A percentile compares a stretch with the other conserved stretches of the same genome.
Evolutionary conservation across 2,329 filamentous ascomycete genomes (phyloP).

Genomic region (Cercospora canescens): DNA sequence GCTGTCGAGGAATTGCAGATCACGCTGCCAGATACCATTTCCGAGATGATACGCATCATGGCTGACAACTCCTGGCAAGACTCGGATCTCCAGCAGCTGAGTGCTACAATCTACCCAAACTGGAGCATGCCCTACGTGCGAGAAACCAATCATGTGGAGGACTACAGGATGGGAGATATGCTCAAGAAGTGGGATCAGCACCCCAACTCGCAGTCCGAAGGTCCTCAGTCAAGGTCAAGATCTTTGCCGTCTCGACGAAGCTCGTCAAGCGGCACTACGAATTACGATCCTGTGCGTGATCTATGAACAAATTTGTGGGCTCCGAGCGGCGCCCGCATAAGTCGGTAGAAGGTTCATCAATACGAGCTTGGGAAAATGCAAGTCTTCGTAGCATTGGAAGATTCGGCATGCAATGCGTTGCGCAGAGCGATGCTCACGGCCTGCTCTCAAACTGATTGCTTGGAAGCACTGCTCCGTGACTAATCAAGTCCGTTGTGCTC

Average conservation of each 20-base stretch:
- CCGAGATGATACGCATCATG: slow-evolving; percentile 4
- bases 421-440: too few species aligned
- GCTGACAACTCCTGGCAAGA: slow-evolving; percentile 1
- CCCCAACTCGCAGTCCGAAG: neutral
- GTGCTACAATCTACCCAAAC: slow-evolving; percentile 1
- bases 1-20: slow-evolving; percentile 3
- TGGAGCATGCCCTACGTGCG: slow-evolving; percentile 8
- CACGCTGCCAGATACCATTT: neutral
- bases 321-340: neutral
- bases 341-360: too few species aligned
- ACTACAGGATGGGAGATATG: slow-evolving; percentile 5
- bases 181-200: slow-evolving; percentile 4
- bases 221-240: neutral
- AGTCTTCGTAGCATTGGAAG: too few species aligned
- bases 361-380: too few species aligned
- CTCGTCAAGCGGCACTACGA: neutral
- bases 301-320: neutral
- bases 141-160: neutral
- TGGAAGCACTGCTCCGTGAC: neutral
- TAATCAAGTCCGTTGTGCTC: neutral
- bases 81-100: slow-evolving; percentile 1
- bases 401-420: too few species aligned
- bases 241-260: neutral
- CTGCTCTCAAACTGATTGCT: neutral
- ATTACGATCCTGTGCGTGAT: slow-evolving; percentile 7